Evolutionary conservation across 1,284 basidiomycete genomes (phyloP), one percentile per base, ranked within the genome.

Genomic region (Irpex lacteus): DNA sequence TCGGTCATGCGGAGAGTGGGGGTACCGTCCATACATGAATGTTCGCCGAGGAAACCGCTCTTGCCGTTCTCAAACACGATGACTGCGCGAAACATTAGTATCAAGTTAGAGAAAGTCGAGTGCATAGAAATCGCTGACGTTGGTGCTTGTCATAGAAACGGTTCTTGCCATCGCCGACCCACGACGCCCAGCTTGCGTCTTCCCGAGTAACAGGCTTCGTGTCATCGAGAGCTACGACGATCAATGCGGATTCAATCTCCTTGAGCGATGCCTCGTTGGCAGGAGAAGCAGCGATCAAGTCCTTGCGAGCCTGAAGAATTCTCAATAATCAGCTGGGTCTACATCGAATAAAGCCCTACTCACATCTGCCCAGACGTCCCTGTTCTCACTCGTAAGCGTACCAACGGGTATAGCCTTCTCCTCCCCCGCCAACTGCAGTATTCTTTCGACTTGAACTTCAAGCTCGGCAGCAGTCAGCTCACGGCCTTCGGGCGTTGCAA

Each of bases 131-230:
- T 59, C 34, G 36, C 89, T 66, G 76, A 94, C 93, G 73, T 76
- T 98, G 93, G 76, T 99, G 97, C 79, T 99, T 99, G 82, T 99
- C 98, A 75, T 92, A 98, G 85, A 94, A 99, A 65, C 97, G 83
- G 78, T 98, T 98, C 68, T 88, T 84, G 52, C 94, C 96, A 69
- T 98, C 89, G 53, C 97, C 97, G 34, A 91, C 91, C 97, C 97
- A 99, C 66, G 91, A 88, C 21, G 79, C 81, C 90, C 93, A 94
- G 63, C 91, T 91, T 18, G 91, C 82, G 52, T 95, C 89, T 70
- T 98, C 94, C 47, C 93, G 83, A 11, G 91, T 94, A 52, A 92
- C 80, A 0, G 94, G 94, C 61, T 83, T 82, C 11, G 81, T 83
- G 73, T 94, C 92, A 73, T 99, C 98, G 26, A 99, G 82, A 62